A percentile compares a stretch with the other conserved stretches of the same genome.
These are phyloP conservation scores for Tolypocladium inflatum DNA, from an alignment of 2,329 filamentous ascomycete species.

Conservation along the genomic window DNA sequence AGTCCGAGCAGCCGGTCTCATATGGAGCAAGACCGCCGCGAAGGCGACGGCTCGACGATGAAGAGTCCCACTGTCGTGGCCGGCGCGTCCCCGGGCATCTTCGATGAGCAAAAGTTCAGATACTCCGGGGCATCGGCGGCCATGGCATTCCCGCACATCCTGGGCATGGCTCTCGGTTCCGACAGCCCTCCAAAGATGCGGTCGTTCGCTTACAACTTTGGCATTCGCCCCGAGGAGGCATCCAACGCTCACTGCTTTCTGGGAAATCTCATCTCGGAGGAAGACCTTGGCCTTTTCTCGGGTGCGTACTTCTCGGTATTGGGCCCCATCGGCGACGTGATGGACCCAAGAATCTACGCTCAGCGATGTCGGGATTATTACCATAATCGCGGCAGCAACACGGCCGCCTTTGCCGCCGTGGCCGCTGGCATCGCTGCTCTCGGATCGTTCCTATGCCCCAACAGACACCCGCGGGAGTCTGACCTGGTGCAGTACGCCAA, in stretches of 20 bases:
- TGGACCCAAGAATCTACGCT: slow-evolving; percentile 6
- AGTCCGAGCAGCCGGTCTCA: neutral
- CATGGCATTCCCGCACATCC: slow-evolving; percentile 12
- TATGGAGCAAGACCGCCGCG: neutral
- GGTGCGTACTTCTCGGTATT: slow-evolving; percentile 9
- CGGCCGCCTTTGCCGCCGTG: slow-evolving; percentile 10
- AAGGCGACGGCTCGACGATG: slow-evolving; percentile 5
- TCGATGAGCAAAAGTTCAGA: slow-evolving; percentile 10
- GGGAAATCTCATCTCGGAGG: slow-evolving; percentile 8
- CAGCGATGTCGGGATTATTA: slow-evolving; percentile 11
- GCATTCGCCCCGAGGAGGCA: slow-evolving; percentile 11
- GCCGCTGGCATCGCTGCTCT: slow-evolving; percentile 12
- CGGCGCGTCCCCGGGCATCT: slow-evolving; percentile 5
- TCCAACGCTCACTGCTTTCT: slow-evolving; percentile 5
- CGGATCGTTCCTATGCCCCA: slow-evolving; percentile 11
- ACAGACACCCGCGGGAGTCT: slow-evolving; percentile 9
- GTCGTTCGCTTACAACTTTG: slow-evolving; percentile 13
- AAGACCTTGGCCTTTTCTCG: slow-evolving; percentile 9
- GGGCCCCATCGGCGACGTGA: slow-evolving; percentile 8
- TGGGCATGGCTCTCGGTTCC: slow-evolving; percentile 8
- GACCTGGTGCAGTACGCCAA: slow-evolving; percentile 12
- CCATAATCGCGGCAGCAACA: slow-evolving; percentile 3
- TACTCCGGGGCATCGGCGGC: slow-evolving; percentile 10
- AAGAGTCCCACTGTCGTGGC: slow-evolving; percentile 1
- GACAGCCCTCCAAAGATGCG: slow-evolving; percentile 9